Evolutionary conservation across 805 yeast species (phyloP).

Genomic region (Yamadazyma insecticola): DNA sequence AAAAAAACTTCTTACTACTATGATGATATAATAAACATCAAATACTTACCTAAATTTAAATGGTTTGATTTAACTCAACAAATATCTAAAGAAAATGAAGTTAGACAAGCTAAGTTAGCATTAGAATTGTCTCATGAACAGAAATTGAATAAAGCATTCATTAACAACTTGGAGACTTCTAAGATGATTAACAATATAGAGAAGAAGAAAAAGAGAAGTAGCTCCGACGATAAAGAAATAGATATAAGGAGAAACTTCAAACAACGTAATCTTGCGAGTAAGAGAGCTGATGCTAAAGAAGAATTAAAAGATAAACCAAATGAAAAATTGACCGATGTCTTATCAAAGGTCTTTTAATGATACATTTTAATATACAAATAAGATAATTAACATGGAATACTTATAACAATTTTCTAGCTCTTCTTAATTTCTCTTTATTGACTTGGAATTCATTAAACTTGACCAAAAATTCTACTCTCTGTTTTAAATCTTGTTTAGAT

Average conservation of each 20-base stretch:
- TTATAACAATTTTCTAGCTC: not conserved
- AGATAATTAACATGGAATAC: not conserved
- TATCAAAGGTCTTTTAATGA: conserved; percentile 43
- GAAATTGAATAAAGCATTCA: conserved; percentile 77
- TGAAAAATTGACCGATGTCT: conserved; percentile 42
- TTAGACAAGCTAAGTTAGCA: conserved; percentile 80
- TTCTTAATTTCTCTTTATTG: not conserved
- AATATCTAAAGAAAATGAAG: conserved; percentile 83
- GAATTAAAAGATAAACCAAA: conserved; percentile 38
- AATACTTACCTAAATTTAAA: conserved; percentile 85
- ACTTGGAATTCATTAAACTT: conserved; percentile 7
- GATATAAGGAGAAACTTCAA: conserved; percentile 56
- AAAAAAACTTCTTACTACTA: conserved; percentile 86
- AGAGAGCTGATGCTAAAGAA: conserved; percentile 58
- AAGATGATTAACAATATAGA: conserved; percentile 72
- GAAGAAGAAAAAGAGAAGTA: conserved; percentile 36
- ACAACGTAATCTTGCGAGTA: conserved; percentile 65
- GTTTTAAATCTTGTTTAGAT: conserved; percentile 24
- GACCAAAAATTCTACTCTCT: conserved; percentile 24
- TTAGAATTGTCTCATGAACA: conserved; percentile 88
- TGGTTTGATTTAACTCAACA: conserved; percentile 95
- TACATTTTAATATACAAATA: conserved; percentile 1
- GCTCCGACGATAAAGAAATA: conserved; percentile 10
- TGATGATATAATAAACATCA: conserved; percentile 90
- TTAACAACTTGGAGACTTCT: conserved; percentile 79